These are phyloP conservation scores for Amanita subjunquillea DNA, from an alignment of 768 basidiomycete genomes.

Conservation along the genomic window DNA sequence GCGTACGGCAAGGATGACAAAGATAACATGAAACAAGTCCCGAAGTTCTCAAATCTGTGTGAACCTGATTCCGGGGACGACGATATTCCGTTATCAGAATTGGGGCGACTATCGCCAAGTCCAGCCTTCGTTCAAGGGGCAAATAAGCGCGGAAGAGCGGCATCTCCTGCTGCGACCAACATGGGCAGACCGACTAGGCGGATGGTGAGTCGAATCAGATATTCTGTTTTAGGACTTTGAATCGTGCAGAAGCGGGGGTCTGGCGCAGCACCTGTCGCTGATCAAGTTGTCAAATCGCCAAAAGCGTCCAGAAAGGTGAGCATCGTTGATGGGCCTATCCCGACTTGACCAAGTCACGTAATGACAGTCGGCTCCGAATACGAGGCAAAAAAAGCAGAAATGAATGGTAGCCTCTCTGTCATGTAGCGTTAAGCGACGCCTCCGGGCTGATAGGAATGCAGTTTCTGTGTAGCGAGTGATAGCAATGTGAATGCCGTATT, in stretches of 20 bases:
- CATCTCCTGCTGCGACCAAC: conserved; percentile 5
- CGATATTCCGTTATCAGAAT: conserved; percentile 15
- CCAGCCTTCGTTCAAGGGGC: neutral
- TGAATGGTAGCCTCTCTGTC: neutral
- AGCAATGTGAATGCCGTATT: neutral
- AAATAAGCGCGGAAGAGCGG: conserved; percentile 11
- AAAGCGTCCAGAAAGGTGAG: conserved; percentile 1
- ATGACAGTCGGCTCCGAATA: neutral
- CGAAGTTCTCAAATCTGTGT: conserved; percentile 8
- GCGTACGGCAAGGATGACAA: neutral
- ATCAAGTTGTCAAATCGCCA: neutral
- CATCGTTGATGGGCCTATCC: neutral
- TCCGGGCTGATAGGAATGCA: neutral
- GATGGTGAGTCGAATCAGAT: neutral
- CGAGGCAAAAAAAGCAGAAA: conserved; percentile 1
- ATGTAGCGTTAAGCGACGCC: neutral
- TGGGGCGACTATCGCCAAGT: conserved; percentile 9
- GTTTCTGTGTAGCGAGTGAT: neutral
- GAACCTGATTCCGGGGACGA: conserved; percentile 14
- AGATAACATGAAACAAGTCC: neutral
- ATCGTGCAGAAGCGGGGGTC: neutral
- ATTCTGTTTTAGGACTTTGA: neutral
- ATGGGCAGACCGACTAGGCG: conserved; percentile 2
- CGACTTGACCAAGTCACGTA: neutral
- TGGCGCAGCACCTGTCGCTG: neutral